Evolutionary conservation across 192 early-diverging fungal genomes (phyloP).

Genomic region (Allomyces javanicus): DNA sequence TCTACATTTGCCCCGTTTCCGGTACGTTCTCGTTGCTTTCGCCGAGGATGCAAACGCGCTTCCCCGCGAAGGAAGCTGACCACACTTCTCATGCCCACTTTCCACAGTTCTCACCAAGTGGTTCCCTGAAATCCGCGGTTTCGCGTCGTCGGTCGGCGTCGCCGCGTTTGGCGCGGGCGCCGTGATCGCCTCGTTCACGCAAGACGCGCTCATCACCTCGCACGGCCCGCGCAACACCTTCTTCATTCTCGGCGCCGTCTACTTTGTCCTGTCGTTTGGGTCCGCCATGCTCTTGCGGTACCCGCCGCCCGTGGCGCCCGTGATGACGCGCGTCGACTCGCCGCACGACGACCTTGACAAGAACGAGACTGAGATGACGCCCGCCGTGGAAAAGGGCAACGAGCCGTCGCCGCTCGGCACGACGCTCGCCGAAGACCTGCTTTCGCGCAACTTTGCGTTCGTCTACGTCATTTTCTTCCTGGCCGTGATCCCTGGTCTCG

Average conservation of each 20-base stretch:
- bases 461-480: constrained; percentile 38
- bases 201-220: constrained; percentile 32
- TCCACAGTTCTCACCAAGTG: constrained; percentile 31
- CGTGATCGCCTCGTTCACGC: constrained; percentile 44
- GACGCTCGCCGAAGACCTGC: constrained; percentile 27
- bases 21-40: too few species aligned
- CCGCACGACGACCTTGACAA: constrained; percentile 10
- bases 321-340: too few species aligned
- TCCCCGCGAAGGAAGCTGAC: too few species aligned
- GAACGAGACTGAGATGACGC: too few species aligned
- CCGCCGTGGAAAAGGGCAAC: too few species aligned
- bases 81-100: too few species aligned
- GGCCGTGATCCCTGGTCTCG: constrained; percentile 39
- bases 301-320: constrained; percentile 28
- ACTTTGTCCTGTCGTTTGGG: constrained; percentile 36
- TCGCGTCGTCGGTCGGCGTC: constrained; percentile 41
- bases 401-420: constrained; percentile 8
- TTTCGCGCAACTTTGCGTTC: constrained; percentile 37
- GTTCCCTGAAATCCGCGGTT: constrained; percentile 37
- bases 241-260: constrained; percentile 36
- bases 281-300: constrained; percentile 30
- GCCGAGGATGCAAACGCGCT: too few species aligned
- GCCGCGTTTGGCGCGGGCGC: constrained; percentile 57
- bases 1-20: constrained; percentile 37
- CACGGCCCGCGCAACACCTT: constrained; percentile 37